Evolutionary conservation across 2,329 filamentous ascomycete species (phyloP).

Genomic region (Pseudogymnoascus sp.): DNA sequence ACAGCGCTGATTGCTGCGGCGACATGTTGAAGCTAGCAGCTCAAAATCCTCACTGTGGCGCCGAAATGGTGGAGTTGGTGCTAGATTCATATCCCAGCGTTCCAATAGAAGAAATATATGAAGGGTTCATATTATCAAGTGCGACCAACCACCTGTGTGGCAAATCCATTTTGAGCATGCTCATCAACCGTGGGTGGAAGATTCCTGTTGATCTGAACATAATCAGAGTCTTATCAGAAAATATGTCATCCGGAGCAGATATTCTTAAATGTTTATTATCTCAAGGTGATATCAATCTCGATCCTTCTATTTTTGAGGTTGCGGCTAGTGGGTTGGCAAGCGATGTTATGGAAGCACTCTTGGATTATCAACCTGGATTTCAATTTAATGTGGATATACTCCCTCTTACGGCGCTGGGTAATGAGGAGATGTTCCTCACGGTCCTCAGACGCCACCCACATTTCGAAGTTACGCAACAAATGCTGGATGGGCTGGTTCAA

Average conservation of each 20-base stretch:
- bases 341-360: background rate
- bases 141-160: background rate
- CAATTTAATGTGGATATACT: background rate
- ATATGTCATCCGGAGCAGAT: background rate
- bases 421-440: background rate
- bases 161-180: background rate
- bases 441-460: background rate
- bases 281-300: background rate
- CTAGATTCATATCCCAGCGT: background rate
- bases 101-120: background rate
- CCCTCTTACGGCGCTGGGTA: background rate
- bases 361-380: background rate
- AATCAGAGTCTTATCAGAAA: background rate
- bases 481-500: background rate
- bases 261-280: background rate
- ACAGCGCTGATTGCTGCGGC: background rate
- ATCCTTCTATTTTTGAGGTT: background rate
- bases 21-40: background rate
- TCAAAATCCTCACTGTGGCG: background rate
- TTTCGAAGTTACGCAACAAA: background rate
- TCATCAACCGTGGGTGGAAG: background rate
- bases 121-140: background rate
- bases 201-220: background rate
- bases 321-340: background rate
- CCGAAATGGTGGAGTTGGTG: background rate